Evolutionary conservation across 331 rosid genomes (phyloP), one percentile per base, ranked within the genome.

Genomic region (Malus hybrid): DNA sequence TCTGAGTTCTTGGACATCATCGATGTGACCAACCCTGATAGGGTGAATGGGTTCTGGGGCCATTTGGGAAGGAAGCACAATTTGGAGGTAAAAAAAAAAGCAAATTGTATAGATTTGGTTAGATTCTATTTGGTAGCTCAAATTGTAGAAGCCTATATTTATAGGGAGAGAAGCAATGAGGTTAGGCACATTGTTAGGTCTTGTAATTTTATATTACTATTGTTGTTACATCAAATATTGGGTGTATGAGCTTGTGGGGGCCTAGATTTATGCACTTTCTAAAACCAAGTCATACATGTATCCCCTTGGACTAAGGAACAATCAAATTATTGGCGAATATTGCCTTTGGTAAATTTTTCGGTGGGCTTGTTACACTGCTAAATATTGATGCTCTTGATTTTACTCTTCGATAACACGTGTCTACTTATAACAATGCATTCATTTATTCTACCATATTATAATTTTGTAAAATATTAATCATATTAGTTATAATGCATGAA

Each of bases 1-100:
- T 87, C 87, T 90, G 11, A 95, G 92, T 65, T 95, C 99, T 86
- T 92, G 97, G 67, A 95, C 99, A 86, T 95, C 99, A 79, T 90
- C 92, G 64, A 92, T 90, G 81, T 90, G 91, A 6, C 97, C 97
- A 80, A 88, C 89, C 39, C 85, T 86, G 70, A 87, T 24, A 20
- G 84, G 79, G 48, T 88, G 80, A 77, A 77, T 70, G 4, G 93
- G 90, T 39, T 66, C 90, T 6, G 99, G 97, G 80, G 96, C 90
- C 99, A 95, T 95, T 39, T 10, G 46, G 32, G 81, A 66, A 65
- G 71, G 66, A 71, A 9, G 44, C 70, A 70, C 72, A 74, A 33
- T 73, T 50, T 78, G 54, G 5, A 79, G 52, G 46, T 33, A 18
- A 18, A 6, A 76, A 65, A 31, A 31, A 61, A 69, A 54, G 24